These are phyloP conservation scores for Myotisia sp. DNA, from an alignment of 2,329 filamentous ascomycete species.

Conservation along the genomic window DNA sequence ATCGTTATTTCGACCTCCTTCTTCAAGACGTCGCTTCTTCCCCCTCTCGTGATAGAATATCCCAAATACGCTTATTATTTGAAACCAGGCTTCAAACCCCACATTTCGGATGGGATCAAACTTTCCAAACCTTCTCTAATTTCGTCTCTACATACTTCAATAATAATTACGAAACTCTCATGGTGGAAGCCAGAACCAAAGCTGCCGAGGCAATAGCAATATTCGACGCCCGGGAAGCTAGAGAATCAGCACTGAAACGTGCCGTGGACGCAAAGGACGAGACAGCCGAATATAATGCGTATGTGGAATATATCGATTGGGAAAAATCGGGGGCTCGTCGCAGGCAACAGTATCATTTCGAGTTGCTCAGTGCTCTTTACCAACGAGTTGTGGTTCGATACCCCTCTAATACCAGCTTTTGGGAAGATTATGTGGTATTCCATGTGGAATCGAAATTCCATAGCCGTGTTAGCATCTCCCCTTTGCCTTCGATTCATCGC, in stretches of 20 bases:
- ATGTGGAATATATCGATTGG: conserved; percentile 66
- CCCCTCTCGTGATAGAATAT: conserved; percentile 35
- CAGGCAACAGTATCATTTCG: conserved; percentile 40
- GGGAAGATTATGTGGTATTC: conserved; percentile 74
- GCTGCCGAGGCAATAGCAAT: conserved; percentile 40
- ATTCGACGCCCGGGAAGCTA: conserved; percentile 38
- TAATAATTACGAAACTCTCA: conserved; percentile 42
- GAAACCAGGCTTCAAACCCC: conserved; percentile 42
- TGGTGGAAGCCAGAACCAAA: conserved; percentile 40
- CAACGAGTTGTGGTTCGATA: conserved; percentile 64
- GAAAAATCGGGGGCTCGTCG: conserved; percentile 43
- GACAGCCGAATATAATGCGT: conserved; percentile 38
- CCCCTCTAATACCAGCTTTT: conserved; percentile 57
- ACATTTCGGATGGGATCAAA: conserved; percentile 46
- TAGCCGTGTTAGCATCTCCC: conserved; percentile 30
- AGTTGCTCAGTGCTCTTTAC: conserved; percentile 50
- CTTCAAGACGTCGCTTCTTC: conserved; percentile 38
- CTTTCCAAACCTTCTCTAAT: conserved; percentile 44
- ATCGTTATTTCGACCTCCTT: conserved; percentile 43
- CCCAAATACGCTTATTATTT: conserved; percentile 38
- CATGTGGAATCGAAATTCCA: conserved; percentile 42
- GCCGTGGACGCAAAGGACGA: conserved; percentile 39
- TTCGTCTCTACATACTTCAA: conserved; percentile 45
- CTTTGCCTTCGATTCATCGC: conserved; percentile 61
- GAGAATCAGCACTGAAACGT: conserved; percentile 40